phyloP scores from a whole-genome alignment of 371 early-diverging fungal species.

The Catenaria anguillulae region DNA sequence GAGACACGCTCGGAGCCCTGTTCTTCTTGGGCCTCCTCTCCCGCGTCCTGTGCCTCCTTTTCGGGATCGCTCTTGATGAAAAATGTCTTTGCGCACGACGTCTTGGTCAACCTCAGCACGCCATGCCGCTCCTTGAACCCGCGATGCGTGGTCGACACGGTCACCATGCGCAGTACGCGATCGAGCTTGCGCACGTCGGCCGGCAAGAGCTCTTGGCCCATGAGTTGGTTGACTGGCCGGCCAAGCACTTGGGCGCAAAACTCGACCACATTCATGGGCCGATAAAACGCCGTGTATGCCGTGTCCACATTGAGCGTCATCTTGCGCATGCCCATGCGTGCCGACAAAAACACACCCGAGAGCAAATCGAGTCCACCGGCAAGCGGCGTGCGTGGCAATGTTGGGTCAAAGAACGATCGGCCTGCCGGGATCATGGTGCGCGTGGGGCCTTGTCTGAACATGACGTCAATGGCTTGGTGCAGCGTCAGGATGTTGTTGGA shows the following conservation, averaged over 20 bases:
- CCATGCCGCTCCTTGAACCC: neutral
- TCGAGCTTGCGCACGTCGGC: too few species aligned
- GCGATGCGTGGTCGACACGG: neutral
- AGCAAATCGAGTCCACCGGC: neutral
- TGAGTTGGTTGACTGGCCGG: too few species aligned
- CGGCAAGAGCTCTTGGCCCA: too few species aligned
- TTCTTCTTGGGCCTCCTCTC: too few species aligned
- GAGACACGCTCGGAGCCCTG: neutral
- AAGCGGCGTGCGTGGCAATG: neutral
- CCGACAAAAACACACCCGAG: too few species aligned
- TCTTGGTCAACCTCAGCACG: neutral
- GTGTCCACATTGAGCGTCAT: too few species aligned
- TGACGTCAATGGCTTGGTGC: neutral
- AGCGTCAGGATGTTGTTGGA: neutral
- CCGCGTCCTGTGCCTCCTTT: neutral
- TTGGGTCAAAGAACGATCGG: neutral
- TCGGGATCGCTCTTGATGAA: neutral
- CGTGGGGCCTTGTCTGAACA: neutral
- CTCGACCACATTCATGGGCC: neutral
- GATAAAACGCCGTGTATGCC: slow-evolving; percentile 3
- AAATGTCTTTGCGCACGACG: neutral
- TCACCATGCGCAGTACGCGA: neutral
- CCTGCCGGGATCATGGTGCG: neutral
- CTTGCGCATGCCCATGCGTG: neutral
- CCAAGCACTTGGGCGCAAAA: too few species aligned